phyloP scores from a whole-genome alignment of 2,329 filamentous ascomycete genomes.

The Grosmannia serpens region DNA sequence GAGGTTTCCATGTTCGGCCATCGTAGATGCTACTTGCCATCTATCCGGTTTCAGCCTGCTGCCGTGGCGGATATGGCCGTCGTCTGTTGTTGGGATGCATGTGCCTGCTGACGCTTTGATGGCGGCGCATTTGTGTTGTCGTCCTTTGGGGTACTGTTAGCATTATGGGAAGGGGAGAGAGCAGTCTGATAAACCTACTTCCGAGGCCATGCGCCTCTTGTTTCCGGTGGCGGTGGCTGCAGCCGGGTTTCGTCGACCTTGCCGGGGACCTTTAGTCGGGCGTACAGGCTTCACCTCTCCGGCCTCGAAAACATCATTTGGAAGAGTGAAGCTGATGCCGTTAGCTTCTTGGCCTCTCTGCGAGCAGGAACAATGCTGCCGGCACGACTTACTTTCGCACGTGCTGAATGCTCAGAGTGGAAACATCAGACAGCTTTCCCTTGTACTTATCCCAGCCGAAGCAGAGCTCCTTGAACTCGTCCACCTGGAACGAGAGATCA shows the following conservation, averaged over 20 bases:
- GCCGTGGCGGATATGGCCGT: background rate
- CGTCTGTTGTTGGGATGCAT: background rate
- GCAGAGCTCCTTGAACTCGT: constrained; percentile 78
- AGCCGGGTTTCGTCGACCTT: constrained; percentile 26
- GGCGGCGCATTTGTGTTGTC: background rate
- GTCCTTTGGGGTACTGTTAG: background rate
- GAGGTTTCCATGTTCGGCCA: background rate
- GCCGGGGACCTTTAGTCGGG: constrained; percentile 33
- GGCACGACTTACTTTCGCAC: constrained; percentile 65
- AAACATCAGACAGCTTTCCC: constrained; percentile 46
- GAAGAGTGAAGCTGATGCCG: constrained; percentile 61
- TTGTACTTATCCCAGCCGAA: constrained; percentile 66
- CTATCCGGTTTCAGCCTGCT: background rate
- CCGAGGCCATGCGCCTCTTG: constrained; percentile 38
- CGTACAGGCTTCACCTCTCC: constrained; percentile 61
- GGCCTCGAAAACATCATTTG: constrained; percentile 75
- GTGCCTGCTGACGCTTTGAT: constrained; percentile 2
- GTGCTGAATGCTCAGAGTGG: constrained; percentile 67
- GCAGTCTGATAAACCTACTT: constrained; percentile 21
- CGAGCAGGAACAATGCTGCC: background rate
- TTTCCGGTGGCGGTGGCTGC: constrained; percentile 25
- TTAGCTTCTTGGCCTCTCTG: background rate
- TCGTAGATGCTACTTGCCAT: background rate
- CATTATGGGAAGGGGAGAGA: background rate
- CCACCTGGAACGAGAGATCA: constrained; percentile 70